phyloP scores from a whole-genome alignment of 306 rosid species.

The Dryas alaskensis region DNA sequence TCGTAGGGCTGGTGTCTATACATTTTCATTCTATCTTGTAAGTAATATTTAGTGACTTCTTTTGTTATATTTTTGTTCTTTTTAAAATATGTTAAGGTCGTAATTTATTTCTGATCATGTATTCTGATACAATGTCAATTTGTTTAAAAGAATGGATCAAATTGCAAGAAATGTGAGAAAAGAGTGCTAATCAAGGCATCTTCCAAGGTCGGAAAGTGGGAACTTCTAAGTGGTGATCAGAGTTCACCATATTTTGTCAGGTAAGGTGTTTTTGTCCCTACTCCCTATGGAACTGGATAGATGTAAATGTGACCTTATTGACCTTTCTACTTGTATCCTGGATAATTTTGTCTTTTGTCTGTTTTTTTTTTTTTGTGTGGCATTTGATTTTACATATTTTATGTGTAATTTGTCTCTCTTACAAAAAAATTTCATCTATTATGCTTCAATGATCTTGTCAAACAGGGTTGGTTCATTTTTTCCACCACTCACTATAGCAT shows the following conservation, averaged over 20 bases:
- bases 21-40: constrained; percentile 45
- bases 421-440: not conserved
- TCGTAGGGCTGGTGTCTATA: constrained; percentile 31
- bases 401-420: not conserved
- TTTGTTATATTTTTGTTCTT: not conserved
- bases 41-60: constrained; percentile 20
- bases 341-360: not conserved
- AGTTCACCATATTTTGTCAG: constrained; percentile 24
- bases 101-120: constrained; percentile 3
- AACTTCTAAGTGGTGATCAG: constrained; percentile 13
- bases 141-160: constrained; percentile 31
- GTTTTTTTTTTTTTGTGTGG: not conserved
- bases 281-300: not conserved
- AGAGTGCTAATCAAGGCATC: constrained; percentile 35
- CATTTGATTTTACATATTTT: not conserved
- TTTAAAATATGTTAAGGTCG: not conserved
- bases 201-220: constrained; percentile 24
- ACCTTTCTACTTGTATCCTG: not conserved
- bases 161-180: constrained; percentile 23
- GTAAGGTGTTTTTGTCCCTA: constrained; percentile 20
- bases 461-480: constrained; percentile 47
- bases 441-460: constrained; percentile 12
- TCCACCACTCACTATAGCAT: constrained; percentile 32
- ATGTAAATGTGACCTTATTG: not conserved
- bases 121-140: constrained; percentile 1